Conservation (phyloP, 2,329 filamentous ascomycete species). For the Tolypocladium tropicale region DNA sequence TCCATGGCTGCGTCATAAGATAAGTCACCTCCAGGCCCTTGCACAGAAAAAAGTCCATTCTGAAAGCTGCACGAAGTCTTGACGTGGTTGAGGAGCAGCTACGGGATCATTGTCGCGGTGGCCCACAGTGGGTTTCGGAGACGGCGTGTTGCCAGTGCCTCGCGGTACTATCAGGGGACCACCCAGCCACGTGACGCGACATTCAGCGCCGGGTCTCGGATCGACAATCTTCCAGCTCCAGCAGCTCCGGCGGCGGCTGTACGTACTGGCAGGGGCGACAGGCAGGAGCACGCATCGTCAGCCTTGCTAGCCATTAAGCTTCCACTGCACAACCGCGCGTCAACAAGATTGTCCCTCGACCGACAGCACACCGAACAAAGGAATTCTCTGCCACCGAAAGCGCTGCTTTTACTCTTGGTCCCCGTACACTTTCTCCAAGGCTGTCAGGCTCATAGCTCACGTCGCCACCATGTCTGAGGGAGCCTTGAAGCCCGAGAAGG, state of each 20-base stretch:
- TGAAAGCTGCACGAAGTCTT: no score
- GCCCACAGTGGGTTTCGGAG: no score
- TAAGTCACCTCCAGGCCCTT: background rate
- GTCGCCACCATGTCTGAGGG: slow-evolving; percentile 62
- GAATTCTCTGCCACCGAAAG: background rate
- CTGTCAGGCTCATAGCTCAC: background rate
- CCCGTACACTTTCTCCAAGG: background rate
- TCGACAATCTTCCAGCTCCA: background rate
- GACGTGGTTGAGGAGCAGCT: no score
- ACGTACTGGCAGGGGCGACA: background rate
- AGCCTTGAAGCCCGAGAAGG: slow-evolving; percentile 89
- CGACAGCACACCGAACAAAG: background rate
- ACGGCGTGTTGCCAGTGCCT: no score
- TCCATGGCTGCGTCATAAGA: background rate
- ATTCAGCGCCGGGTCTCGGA: background rate
- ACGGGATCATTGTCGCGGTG: no score
- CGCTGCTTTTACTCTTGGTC: background rate
- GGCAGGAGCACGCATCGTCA: slow-evolving; percentile 7
- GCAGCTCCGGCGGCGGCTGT: background rate
- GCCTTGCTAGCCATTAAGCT: background rate
- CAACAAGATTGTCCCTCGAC: background rate
- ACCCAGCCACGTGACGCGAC: background rate
- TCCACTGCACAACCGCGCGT: background rate
- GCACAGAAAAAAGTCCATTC: no score
- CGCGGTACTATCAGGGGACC: no score